phyloP scores from a whole-genome alignment of 768 basidiomycete species.

The Cystobasidium ongulense region DNA sequence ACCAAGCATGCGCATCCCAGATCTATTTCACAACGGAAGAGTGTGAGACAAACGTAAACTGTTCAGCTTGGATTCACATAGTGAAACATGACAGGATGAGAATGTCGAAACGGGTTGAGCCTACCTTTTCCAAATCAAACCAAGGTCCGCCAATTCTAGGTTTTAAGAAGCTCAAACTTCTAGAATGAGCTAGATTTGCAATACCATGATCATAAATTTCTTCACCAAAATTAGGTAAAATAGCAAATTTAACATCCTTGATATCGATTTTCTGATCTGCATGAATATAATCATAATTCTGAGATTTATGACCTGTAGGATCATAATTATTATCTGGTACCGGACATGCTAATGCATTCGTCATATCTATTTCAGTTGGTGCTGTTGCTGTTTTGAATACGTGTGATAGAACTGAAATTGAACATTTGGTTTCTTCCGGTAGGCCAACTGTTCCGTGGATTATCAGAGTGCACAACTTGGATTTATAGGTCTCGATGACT shows the following conservation, averaged over 20 bases:
- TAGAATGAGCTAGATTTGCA: conserved; percentile 29
- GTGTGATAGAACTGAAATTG: neutral
- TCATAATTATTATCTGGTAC: conserved; percentile 18
- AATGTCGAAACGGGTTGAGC: too few species aligned
- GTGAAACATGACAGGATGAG: too few species aligned
- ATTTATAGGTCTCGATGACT: neutral
- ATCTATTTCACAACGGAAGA: neutral
- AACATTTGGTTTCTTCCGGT: neutral
- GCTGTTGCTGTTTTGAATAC: neutral
- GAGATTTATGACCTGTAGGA: conserved; percentile 3
- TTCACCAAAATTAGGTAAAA: neutral
- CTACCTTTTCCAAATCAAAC: conserved; percentile 56
- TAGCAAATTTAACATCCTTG: neutral
- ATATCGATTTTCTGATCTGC: neutral
- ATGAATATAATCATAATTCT: neutral
- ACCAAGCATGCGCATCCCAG: conserved; percentile 57
- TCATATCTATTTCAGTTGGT: conserved; percentile 1
- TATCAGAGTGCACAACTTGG: neutral
- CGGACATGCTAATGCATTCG: neutral
- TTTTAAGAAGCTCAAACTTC: conserved; percentile 35
- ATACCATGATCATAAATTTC: conserved; percentile 23
- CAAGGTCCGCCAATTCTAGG: conserved; percentile 47
- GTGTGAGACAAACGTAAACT: neutral
- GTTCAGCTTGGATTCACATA: neutral
- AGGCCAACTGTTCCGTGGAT: neutral